These are phyloP conservation scores for Hypsizygus marmoreus DNA, from an alignment of 768 basidiomycete genomes.

Conservation along the genomic window DNA sequence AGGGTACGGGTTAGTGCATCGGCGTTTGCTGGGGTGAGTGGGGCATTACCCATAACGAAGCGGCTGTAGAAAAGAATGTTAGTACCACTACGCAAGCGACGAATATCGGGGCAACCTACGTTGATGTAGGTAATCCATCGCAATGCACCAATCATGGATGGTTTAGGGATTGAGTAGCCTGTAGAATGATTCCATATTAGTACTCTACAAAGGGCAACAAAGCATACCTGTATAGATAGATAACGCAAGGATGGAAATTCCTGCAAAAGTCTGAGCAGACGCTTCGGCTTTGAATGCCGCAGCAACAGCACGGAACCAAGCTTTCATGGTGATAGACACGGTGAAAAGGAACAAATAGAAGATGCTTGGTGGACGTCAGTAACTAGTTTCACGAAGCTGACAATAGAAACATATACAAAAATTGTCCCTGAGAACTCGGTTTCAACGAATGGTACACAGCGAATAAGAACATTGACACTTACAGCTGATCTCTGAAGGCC, in stretches of 20 bases:
- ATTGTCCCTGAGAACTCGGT: slow-evolving; percentile 39
- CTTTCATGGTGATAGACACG: slow-evolving; percentile 68
- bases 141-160: slow-evolving; percentile 67
- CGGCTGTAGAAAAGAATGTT: slow-evolving; percentile 27
- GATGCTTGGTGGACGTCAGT: slow-evolving; percentile 36
- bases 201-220: slow-evolving; percentile 27
- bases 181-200: slow-evolving; percentile 4
- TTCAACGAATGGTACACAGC: not conserved
- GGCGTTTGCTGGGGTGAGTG: too few species aligned
- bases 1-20: slow-evolving; percentile 18
- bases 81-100: not conserved
- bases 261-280: slow-evolving; percentile 54
- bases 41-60: slow-evolving; percentile 43
- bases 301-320: slow-evolving; percentile 70
- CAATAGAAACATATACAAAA: slow-evolving; percentile 55
- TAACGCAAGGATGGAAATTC: slow-evolving; percentile 47
- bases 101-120: slow-evolving; percentile 29
- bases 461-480: not conserved
- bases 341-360: slow-evolving; percentile 58
- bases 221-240: slow-evolving; percentile 47
- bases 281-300: slow-evolving; percentile 60
- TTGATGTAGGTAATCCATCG: slow-evolving; percentile 70
- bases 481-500: slow-evolving; percentile 52
- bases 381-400: slow-evolving; percentile 1
- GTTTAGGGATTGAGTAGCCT: slow-evolving; percentile 61